phyloP scores from a whole-genome alignment of 2,329 filamentous ascomycete species.

The Exophiala phaeomuriformis region DNA sequence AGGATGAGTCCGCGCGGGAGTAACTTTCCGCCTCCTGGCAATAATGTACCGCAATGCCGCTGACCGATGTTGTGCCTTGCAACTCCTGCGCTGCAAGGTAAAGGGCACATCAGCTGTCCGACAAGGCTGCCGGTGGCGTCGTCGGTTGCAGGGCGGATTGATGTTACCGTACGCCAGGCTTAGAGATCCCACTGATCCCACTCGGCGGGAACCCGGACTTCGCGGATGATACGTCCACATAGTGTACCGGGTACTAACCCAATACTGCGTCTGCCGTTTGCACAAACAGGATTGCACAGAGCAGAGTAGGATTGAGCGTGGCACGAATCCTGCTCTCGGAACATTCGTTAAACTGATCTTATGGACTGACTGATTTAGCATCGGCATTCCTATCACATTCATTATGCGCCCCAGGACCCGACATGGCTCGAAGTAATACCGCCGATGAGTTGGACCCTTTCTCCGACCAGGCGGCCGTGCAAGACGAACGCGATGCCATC shows the following conservation, averaged over 20 bases:
- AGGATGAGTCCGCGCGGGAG: no score
- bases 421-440: slow-evolving; percentile 8
- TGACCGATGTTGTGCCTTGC: neutral
- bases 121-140: neutral
- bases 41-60: no score
- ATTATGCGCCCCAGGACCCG: slow-evolving; percentile 9
- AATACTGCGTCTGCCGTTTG: no score
- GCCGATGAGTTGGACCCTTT: slow-evolving; percentile 14
- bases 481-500: slow-evolving; percentile 31
- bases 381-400: slow-evolving; percentile 1
- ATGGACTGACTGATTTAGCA: neutral
- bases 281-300: neutral
- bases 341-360: neutral
- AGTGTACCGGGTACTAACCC: no score
- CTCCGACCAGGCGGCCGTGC: slow-evolving; percentile 13
- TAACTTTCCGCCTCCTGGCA: no score
- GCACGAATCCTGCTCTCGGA: neutral
- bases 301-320: neutral
- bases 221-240: no score
- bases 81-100: neutral
- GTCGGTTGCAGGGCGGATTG: neutral
- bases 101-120: neutral
- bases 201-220: no score
- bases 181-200: no score
- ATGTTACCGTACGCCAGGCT: neutral